These are phyloP conservation scores for Toxoplasma gondii DNA, from an alignment of 169 alveolate species.

Conservation along the genomic window DNA sequence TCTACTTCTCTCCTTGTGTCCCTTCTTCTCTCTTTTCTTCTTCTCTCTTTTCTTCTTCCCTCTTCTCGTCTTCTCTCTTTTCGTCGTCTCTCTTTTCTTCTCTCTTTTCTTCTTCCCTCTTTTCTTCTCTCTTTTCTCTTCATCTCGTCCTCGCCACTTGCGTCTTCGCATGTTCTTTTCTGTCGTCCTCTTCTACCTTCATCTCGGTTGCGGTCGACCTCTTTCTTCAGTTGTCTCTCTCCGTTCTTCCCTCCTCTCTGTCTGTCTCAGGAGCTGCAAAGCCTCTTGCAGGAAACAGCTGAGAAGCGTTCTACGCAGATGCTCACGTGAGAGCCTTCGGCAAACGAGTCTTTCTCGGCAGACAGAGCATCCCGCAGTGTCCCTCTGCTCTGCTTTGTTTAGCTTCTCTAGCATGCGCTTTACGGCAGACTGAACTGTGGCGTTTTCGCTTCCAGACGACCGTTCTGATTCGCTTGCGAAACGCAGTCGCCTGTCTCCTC, in stretches of 20 bases:
- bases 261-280: conserved; percentile 39
- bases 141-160: background rate
- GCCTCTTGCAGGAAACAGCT: conserved; percentile 40
- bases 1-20: background rate
- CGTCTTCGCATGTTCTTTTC: background rate
- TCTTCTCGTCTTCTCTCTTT: background rate
- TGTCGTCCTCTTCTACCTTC: too few species aligned
- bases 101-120: background rate
- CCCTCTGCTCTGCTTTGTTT: too few species aligned
- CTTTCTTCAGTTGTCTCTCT: background rate
- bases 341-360: too few species aligned
- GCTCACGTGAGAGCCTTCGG: conserved; percentile 34
- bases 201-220: background rate
- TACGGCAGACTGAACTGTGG: too few species aligned
- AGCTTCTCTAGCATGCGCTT: too few species aligned
- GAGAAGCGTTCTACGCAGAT: conserved; percentile 30
- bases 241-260: background rate
- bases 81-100: background rate
- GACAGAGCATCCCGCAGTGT: too few species aligned
- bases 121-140: background rate
- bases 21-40: background rate
- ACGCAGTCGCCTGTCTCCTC: too few species aligned
- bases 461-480: too few species aligned
- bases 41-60: background rate
- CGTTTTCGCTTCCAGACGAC: too few species aligned